Evolutionary conservation across 2,329 filamentous ascomycete genomes (phyloP), one percentile per base, ranked within the genome.

Genomic region (Stachybotrys chlorohalonatus): DNA sequence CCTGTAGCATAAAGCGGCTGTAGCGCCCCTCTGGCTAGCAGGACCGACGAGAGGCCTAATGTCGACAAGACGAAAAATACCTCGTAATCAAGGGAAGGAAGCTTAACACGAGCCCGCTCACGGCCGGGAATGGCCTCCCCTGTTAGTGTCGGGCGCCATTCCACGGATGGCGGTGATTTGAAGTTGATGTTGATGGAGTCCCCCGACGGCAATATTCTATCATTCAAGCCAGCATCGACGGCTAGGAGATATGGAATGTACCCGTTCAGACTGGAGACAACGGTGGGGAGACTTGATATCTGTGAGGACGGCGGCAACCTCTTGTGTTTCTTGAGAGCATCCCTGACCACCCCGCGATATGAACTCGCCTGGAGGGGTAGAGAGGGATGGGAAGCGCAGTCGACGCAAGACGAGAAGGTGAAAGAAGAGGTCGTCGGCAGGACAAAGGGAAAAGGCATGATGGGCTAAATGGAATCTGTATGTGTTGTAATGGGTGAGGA

Each of bases 361-460:
- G 89, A 93, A 60, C 91, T 92, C 24, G 90, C 86, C 54, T 83
- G 82, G 63, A 93, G 82, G 30, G 91, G 90, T 47, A 99, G 79
- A 0, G 93, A 96, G 4, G 94, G 93, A 70, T 97, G 93, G 3
- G 90, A 90, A 59, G 85, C 82, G 64, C 88, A 93, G 63, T 75
- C 81, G 70, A 95, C 86, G 70, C 79, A 87, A 45, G 86, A 78
- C 24, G 89, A 87, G 67, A 96, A 93, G 53, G 89, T 86, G 66
- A 95, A 86, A 53, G 87, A 83, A 39, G 91, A 95, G 6, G 93
- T 96, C 1, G 93, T 97, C 2, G 94, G 92, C 36, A 97, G 83
- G 11, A 82, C 75, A 66, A 96, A 96, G 11, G 89, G 87, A 67
- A 89, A 97, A 36, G 93, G 92, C 94, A 97, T 97, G 47, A 64